These are phyloP conservation scores for Xylariomycetidae sp. DNA, from an alignment of 2,329 filamentous ascomycete genomes.

Conservation along the genomic window DNA sequence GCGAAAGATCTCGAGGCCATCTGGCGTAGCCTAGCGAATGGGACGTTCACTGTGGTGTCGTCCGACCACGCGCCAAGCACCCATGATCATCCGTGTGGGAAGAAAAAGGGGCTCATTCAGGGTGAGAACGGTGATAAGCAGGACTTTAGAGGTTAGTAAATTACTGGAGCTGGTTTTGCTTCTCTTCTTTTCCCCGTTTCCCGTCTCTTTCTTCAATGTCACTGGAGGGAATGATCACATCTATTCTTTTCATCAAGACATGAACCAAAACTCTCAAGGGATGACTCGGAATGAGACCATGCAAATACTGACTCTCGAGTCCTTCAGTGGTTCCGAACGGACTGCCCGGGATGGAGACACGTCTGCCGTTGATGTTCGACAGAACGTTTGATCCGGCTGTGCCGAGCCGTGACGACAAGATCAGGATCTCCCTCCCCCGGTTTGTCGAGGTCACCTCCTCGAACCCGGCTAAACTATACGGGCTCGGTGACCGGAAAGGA, in stretches of 20 bases:
- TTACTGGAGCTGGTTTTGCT: no score
- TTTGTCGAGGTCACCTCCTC: conserved; percentile 26
- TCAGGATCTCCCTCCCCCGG: conserved; percentile 9
- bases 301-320: no score
- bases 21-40: conserved; percentile 46
- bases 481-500: conserved; percentile 8
- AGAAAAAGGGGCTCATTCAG: conserved; percentile 5
- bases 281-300: no score
- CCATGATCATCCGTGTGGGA: conserved; percentile 10
- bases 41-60: conserved; percentile 50
- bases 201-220: no score
- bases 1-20: conserved; percentile 45
- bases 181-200: no score
- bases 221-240: no score
- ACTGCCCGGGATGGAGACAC: conserved; percentile 9
- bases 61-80: conserved; percentile 23
- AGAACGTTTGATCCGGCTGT: conserved; percentile 8
- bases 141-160: no score
- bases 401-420: conserved; percentile 4
- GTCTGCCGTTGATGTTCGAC: conserved; percentile 9
- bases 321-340: conserved; percentile 9
- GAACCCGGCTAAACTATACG: conserved; percentile 9
- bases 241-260: no score
- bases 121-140: conserved; percentile 2
- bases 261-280: no score